Base-by-base conservation (phyloP, 345 rosid genomes). In the Brassica juncea region DNA sequence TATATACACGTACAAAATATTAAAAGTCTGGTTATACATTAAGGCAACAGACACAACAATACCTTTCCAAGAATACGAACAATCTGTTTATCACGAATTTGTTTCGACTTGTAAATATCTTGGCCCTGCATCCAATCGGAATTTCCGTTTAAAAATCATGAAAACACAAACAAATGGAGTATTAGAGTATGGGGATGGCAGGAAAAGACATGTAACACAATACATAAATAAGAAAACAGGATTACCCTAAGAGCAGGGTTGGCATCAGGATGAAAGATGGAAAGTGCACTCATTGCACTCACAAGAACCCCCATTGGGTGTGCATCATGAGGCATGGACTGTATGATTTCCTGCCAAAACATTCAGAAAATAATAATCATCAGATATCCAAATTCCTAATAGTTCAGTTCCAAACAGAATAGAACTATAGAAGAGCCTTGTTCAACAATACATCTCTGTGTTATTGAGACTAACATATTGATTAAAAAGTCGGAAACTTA, bases 11-110 rank as follows among this genome's bases (percentile, higher is more conserved):
- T 52, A 52, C 3, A 15, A 52, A 52, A 52, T 52, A 47, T 5
- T 15, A 0, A 52, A 52, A 52, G 44, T 1, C 8, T 52, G 58
- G 58, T 52, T 52, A 52, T 52, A 52, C 19, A 52, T 52, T 52
- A 52, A 52, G 58, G 21, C 21, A 52, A 52, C 5, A 52, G 58
- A 52, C 2, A 52, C 58, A 52, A 15, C 58, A 52, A 52, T 52
- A 52, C 58, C 58, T 52, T 52, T 52, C 58, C 58, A 52, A 52
- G 58, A 52, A 52, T 52, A 52, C 58, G 58, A 52, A 52, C 58
- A 52, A 52, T 52, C 21, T 52, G 58, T 52, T 52, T 52, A 52
- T 52, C 58, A 15, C 58, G 58, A 52, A 52, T 8, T 52, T 52
- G 58, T 52, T 52, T 52, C 0, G 58, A 52, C 58, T 52, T 52